These are phyloP conservation scores for Cyberlindnera bimundalis DNA, from an alignment of 805 yeast genomes.

Conservation along the genomic window DNA sequence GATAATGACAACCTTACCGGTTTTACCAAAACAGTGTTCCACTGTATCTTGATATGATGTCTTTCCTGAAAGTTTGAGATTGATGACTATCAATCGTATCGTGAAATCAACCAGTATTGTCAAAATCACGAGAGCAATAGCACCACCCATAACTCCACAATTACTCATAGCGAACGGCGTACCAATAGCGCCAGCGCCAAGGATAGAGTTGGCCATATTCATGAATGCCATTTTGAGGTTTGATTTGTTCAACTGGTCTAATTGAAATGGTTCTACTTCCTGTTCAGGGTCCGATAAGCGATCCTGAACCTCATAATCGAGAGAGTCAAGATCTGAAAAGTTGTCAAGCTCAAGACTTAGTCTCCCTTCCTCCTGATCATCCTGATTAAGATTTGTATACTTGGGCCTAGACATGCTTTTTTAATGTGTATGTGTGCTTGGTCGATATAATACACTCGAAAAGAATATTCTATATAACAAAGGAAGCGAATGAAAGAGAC, in stretches of 20 bases:
- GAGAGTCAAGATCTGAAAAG: constrained; percentile 24
- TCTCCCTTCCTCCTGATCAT: constrained; percentile 4
- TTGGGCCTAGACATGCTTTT: constrained; percentile 13
- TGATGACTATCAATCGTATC: constrained; percentile 69
- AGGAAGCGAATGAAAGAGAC: neutral
- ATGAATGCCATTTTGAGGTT: constrained; percentile 83
- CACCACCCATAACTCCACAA: constrained; percentile 75
- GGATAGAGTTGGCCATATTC: constrained; percentile 94
- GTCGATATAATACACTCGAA: too few relatives aligned
- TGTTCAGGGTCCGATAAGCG: constrained; percentile 12
- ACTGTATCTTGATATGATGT: constrained; percentile 85
- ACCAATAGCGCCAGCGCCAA: constrained; percentile 95
- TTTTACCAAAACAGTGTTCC: constrained; percentile 67
- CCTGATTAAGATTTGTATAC: constrained; percentile 13
- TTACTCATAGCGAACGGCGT: constrained; percentile 86
- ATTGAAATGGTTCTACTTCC: constrained; percentile 18
- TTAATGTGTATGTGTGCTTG: too few relatives aligned
- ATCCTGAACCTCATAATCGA: constrained; percentile 21
- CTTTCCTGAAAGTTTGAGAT: constrained; percentile 73
- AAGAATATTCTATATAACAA: neutral
- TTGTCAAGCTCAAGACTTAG: constrained; percentile 20
- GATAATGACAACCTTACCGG: constrained; percentile 65
- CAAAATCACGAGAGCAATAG: constrained; percentile 53
- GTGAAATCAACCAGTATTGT: constrained; percentile 89
- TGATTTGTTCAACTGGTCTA: constrained; percentile 37